Base-by-base conservation (phyloP, 768 basidiomycete genomes). In the Amanita polypyramis region DNA sequence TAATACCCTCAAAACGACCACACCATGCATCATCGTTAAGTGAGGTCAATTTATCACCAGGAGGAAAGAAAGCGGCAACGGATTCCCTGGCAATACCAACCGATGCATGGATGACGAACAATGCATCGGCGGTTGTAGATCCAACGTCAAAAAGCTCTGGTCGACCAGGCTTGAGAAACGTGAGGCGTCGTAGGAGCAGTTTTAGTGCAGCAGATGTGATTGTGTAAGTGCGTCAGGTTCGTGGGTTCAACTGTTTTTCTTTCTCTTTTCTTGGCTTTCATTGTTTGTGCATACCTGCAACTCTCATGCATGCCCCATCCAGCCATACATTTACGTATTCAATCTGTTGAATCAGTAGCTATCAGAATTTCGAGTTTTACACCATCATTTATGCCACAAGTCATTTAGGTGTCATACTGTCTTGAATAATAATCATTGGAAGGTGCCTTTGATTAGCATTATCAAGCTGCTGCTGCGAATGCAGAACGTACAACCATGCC, bases 201-300 rank as follows among this genome's bases (percentile, higher is more conserved):
- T 92, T 92, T 63, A 91, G 90, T 60, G 73, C 82, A 48, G 88
- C 85, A 3, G 89, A 92, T 61, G 82, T 91, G 17, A 77, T 90
- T 51, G 87, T 85, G 57, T 91, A 68, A 64, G 20, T 30, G 14
- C 20, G 17, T 9, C 45, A 37, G 20, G 20, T 25, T 12, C n/a
- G n/a, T n/a, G n/a, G n/a, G 17, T 43, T 15, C 8, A 14, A 49
- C 33, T 39, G 15, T 47, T 48, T 30, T 27, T 35, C 14, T 17
- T 45, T 43, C 23, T 49, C 27, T 35, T 45, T 39, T 50, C 23
- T 33, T 44, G 39, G 35, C 39, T 41, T 55, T 44, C 37, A 32
- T 41, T 43, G 34, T 36, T 19, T 47, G 47, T 38, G 48, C 43
- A 35, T 30, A 42, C 45, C 15, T 35, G 20, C 44, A 45, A 27